A percentile compares a stretch with the other conserved stretches of the same genome.
Conservation (phyloP, 2,329 filamentous ascomycete species). For the Exophiala calicioides region DNA sequence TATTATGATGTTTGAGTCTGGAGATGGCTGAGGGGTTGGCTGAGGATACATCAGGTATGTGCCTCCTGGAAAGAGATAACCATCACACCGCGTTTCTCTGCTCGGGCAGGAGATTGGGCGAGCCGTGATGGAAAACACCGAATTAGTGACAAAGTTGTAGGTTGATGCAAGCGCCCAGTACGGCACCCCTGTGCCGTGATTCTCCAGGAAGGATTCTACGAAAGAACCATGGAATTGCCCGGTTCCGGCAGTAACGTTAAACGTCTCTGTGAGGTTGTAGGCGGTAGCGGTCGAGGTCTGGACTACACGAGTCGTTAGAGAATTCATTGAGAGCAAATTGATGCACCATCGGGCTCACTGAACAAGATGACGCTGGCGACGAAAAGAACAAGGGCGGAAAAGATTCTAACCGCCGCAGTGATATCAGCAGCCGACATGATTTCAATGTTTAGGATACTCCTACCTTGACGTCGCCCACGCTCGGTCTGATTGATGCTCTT, state of each 20-base stretch:
- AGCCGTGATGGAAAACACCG: not conserved
- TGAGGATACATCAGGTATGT: not conserved
- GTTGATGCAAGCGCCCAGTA: not conserved
- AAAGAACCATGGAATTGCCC: not conserved
- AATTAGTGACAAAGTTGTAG: slow-evolving; percentile 5
- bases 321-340: not conserved
- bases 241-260: not conserved
- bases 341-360: not conserved
- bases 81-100: not conserved
- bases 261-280: not conserved
- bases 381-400: not conserved
- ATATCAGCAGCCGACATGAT: no score
- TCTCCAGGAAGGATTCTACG: not conserved
- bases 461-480: slow-evolving; percentile 1
- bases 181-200: not conserved
- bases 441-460: slow-evolving; percentile 1
- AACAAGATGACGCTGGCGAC: slow-evolving; percentile 2
- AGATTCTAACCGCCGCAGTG: no score
- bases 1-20: not conserved
- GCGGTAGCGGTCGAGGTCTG: not conserved
- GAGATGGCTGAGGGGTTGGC: not conserved
- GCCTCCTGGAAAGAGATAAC: slow-evolving; percentile 1
- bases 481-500: not conserved
- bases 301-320: not conserved
- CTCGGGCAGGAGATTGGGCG: not conserved